A percentile compares a stretch with the other conserved stretches of the same genome.
These are phyloP conservation scores for Candida maesae DNA, from an alignment of 805 yeast species.

Conservation along the genomic window DNA sequence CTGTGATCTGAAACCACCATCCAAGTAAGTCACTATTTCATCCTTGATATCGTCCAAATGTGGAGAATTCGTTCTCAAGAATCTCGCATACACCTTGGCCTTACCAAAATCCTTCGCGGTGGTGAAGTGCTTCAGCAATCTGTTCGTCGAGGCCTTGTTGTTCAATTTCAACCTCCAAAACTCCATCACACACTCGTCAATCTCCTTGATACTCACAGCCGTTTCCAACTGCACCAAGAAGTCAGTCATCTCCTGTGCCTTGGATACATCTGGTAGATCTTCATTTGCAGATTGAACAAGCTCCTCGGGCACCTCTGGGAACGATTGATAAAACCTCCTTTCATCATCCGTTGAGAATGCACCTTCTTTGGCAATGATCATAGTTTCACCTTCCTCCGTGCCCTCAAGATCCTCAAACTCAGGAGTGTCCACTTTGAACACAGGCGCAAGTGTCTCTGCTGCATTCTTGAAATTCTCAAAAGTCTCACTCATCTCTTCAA, in stretches of 20 bases:
- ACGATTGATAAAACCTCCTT: conserved; percentile 57
- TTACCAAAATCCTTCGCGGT: conserved; percentile 44
- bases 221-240: conserved; percentile 42
- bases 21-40: conserved; percentile 52
- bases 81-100: conserved; percentile 55
- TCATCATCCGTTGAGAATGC: conserved; percentile 68
- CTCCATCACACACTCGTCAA: conserved; percentile 44
- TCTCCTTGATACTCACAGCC: conserved; percentile 42
- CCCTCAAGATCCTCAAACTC: conserved; percentile 27
- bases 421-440: conserved; percentile 38
- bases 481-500: conserved; percentile 31
- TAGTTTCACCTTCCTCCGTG: conserved; percentile 25
- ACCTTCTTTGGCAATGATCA: conserved; percentile 25
- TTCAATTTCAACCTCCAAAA: conserved; percentile 51
- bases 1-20: conserved; percentile 57
- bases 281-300: conserved; percentile 30
- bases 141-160: conserved; percentile 68
- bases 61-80: conserved; percentile 56
- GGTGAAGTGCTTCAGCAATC: conserved; percentile 53
- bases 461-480: conserved; percentile 43
- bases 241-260: conserved; percentile 35
- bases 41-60: conserved; percentile 47
- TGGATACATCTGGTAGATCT: conserved; percentile 27
- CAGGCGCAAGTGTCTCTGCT: conserved; percentile 41
- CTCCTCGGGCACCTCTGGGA: conserved; percentile 40